These are phyloP conservation scores for Lachnum nothofagi DNA, from an alignment of 2,329 filamentous ascomycete species.

Conservation along the genomic window DNA sequence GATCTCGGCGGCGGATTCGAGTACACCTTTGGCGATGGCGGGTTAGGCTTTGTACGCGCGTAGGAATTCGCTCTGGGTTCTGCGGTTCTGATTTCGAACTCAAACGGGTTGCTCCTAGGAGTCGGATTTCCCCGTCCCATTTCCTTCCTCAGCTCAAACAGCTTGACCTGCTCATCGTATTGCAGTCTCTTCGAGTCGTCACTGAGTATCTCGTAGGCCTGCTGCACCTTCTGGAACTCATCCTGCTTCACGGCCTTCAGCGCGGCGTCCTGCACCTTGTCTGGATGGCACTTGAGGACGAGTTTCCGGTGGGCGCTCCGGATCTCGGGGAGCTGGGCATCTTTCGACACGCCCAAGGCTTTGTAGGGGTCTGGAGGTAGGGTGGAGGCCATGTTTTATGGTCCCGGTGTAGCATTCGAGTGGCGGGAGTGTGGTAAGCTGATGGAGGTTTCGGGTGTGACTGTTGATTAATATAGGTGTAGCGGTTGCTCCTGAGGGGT, in stretches of 20 bases:
- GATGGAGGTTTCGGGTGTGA: conserved; percentile 6
- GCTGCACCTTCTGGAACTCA: conserved; percentile 87
- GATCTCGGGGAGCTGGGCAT: conserved; percentile 67
- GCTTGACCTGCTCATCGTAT: conserved; percentile 71
- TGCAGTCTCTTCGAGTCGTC: conserved; percentile 66
- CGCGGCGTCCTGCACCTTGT: conserved; percentile 68
- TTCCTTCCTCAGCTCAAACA: conserved; percentile 58
- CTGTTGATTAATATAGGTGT: conserved; percentile 1
- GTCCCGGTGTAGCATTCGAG: conserved; percentile 7
- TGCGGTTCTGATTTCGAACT: conserved; percentile 44
- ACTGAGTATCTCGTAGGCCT: conserved; percentile 85
- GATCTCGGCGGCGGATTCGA: conserved; percentile 31
- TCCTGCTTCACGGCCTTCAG: conserved; percentile 74
- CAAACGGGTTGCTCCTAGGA: conserved; percentile 41
- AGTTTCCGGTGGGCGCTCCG: conserved; percentile 78
- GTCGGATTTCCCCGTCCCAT: conserved; percentile 38
- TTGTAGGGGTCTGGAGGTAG: conserved; percentile 65
- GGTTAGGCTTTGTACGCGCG: conserved; percentile 34
- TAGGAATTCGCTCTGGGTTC: conserved; percentile 45
- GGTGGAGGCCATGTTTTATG: conserved; percentile 22
- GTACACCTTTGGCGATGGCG: conserved; percentile 32
- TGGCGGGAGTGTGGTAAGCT: conserved; percentile 11
- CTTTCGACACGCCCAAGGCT: conserved; percentile 66
- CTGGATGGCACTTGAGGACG: conserved; percentile 81
- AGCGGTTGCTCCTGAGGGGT: conserved; percentile 16